Evolutionary conservation across 768 basidiomycete species (phyloP), one percentile per base, ranked within the genome.

Genomic region (Tylopilus rubrobrunneus): DNA sequence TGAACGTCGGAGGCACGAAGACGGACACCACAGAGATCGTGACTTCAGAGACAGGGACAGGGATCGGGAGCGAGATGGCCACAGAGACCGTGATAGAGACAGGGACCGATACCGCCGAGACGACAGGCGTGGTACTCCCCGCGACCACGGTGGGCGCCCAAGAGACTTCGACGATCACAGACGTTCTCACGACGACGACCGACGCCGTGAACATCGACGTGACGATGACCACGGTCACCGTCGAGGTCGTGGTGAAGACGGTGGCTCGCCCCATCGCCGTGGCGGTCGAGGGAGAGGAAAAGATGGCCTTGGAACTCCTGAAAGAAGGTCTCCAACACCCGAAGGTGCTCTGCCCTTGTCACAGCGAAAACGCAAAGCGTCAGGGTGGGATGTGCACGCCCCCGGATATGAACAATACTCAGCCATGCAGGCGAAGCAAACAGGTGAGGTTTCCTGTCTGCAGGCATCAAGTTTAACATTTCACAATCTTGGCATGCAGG

Each of bases 361-460:
- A 8, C 92, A 98, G 66, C 78, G 94, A 57, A 88, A 87, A 67
- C 77, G 94, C 28, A 91, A 90, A 62, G 89, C 92, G 6, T 93
- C 92, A 43, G 90, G 91, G 0, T 99, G 97, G 97, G 93, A 99
- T 71, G 87, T 97, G 21, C 89, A 93, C 70, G 92, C 95, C 17
- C 89, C 91, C 4, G 94, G 94, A 5, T 98, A 97, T 59, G 96
- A 98, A 65, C 89, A 90, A 61, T 92, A 97, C 63, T 87, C 87
- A 5, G 93, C 96, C 15, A 80, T 93, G 78, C 94, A 98, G 68
- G 97, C 97, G n/a, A 99, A 99, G 72, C 89, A 93, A 74, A 98
- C 95, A 41, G 97, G 96, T 92, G 60, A 48, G 77, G 45, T 36
- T 53, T 48, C 29, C 6, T 7, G 27, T 48, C 19, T 37, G 10